These are phyloP conservation scores for Backusella luteola DNA, from an alignment of 192 early-diverging fungal species.

Conservation along the genomic window DNA sequence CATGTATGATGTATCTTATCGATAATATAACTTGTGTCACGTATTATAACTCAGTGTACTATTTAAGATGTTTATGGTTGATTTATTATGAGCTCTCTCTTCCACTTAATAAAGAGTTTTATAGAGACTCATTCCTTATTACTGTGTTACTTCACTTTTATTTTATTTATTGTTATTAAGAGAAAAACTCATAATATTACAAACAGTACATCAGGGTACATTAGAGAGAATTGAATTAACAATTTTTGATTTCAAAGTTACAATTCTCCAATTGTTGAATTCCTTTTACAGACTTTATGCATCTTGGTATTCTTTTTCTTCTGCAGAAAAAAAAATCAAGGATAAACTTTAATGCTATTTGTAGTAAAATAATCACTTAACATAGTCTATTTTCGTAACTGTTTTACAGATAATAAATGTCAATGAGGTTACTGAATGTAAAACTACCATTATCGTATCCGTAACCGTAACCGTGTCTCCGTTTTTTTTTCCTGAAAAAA, in stretches of 20 bases:
- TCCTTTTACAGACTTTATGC: background rate
- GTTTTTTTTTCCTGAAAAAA: background rate
- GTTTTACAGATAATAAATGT: background rate
- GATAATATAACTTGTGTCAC: no score
- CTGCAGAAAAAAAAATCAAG: background rate
- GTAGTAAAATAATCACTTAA: background rate
- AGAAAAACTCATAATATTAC: no score
- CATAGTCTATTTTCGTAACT: background rate
- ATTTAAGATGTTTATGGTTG: no score
- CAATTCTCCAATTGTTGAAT: background rate
- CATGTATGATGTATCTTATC: no score
- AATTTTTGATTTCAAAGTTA: background rate
- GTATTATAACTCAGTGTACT: no score
- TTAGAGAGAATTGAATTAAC: background rate
- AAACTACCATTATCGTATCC: background rate
- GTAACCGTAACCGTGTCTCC: background rate
- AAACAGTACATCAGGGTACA: background rate
- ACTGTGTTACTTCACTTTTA: no score
- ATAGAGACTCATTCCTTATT: no score
- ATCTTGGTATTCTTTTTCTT: background rate
- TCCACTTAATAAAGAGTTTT: no score
- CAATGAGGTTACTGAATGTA: background rate
- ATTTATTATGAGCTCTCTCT: no score
- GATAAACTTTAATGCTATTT: background rate
- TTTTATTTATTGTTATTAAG: no score